A percentile compares a stretch with the other conserved stretches of the same genome.
phyloP scores from a whole-genome alignment of 73 alveolate genomes.

The Paraurostyla sp. region DNA sequence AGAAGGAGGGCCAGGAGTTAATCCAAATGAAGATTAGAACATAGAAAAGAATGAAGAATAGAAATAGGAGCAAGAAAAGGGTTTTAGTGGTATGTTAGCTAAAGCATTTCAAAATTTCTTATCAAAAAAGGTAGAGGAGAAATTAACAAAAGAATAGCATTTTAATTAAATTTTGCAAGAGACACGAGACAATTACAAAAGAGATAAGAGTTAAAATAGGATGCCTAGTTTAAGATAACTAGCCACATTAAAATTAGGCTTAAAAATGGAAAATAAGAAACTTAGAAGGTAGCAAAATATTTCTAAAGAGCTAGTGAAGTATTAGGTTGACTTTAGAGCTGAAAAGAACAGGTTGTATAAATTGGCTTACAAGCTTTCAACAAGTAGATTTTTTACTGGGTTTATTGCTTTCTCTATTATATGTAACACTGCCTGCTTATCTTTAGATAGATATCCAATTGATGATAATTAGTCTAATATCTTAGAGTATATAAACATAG shows the following conservation, averaged over 20 bases:
- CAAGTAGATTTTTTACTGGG: not conserved
- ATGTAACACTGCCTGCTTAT: conserved; percentile 65
- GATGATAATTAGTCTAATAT: not conserved
- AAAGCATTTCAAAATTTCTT: not conserved
- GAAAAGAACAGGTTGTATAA: not conserved
- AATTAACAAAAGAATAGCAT: not conserved
- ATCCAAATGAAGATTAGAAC: too few relatives aligned
- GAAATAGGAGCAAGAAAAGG: not conserved
- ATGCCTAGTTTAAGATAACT: not conserved
- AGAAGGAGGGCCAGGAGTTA: too few relatives aligned
- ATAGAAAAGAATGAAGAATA: too few relatives aligned
- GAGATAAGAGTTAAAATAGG: not conserved
- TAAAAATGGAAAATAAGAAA: not conserved
- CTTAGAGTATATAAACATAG: conserved; percentile 41
- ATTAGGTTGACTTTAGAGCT: conserved; percentile 14
- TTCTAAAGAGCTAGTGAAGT: not conserved
- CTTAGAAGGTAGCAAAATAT: not conserved
- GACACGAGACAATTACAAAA: not conserved
- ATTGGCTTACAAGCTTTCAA: not conserved
- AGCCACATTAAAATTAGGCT: not conserved
- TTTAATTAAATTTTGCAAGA: conserved; percentile 27
- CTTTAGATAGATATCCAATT: conserved; percentile 75
- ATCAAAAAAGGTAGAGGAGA: not conserved
- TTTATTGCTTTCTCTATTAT: conserved; percentile 73
- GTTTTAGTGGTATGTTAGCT: not conserved